Base-by-base conservation (phyloP, 495 filamentous ascomycete genomes). In the Aspergillus mulundensis region DNA sequence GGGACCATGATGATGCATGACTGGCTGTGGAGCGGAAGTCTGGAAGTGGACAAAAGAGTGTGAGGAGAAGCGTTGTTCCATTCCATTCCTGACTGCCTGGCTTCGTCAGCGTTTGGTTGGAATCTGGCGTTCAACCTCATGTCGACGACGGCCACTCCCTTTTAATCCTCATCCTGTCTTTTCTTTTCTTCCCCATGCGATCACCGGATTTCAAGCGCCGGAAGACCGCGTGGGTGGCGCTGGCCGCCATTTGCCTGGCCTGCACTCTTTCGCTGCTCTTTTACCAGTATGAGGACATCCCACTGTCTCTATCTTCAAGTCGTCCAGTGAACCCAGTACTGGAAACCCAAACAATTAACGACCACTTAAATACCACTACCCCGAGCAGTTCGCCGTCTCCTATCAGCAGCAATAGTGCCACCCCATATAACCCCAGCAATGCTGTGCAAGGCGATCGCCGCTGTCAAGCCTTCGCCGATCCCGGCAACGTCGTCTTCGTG, bases 401-500 rank as follows among this genome's bases (percentile, higher is more conserved):
- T 43, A 41, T 12, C 42, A 36, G 12, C 43, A 39, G 47, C 43
- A 30, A 41, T 53, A 50, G 42, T 56, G 21, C 39, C 18, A 43
- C 28, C 39, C 39, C 49, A 18, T 32, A 50, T 28, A 50, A 41
- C 23, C 19, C 52, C 52, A 32, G 14, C 45, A 56, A 48, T 42
- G 36, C 20, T 18, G 39, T 36, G 11, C 36, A 23, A 14, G 46
- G 25, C 14, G 56, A 62, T 44, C 56, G 52, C 18, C 56, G 49
- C 19, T 62, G 60, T 47, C 42, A 47, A 43, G 60, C 38, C 21
- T 46, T 56, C n/a, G 39, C 52, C 19, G 56, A 58, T 32, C 52
- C 56, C 42, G 53, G 52, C 16, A 54, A 59, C 24, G 48, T 62
- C 15, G 42, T 48, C 25, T 54, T 62, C 7, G 49, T 84, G 41